Base-by-base conservation (phyloP, 768 basidiomycete species). In the Boletus sensibilis region DNA sequence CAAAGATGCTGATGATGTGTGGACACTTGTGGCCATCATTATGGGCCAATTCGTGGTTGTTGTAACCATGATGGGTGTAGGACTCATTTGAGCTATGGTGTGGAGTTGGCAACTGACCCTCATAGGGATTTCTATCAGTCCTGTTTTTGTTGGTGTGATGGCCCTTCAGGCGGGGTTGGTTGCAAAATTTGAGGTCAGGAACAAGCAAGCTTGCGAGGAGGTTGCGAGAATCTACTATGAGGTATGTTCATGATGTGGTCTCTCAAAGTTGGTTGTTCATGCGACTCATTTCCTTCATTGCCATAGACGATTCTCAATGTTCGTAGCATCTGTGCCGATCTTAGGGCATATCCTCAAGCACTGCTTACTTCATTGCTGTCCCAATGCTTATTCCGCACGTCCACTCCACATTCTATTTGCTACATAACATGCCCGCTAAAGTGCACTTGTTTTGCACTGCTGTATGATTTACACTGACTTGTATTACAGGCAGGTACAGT, bases 61-160 rank as follows among this genome's bases (percentile, higher is more conserved):
- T 14, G 57, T 73, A 10, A 76, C 88, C 13, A 97, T 98, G 94
- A 79, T 98, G 44, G 69, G 79, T 1, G 76, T 96, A 3, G 95
- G 94, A 9, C 72, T 98, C 20, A 67, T 90, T 18, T 99, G 97
- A 95, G 95, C 95, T 0, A 78, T 97, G 70, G 79, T 83, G 2
- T 75, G 81, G 31, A 92, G 93, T 0, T 99, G 96, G 97, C 86
- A 97, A 74, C 76, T 98, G 62, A 96, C 94, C 0, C 80, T 98
- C 18, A 91, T 90, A 2, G 95, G 94, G 0, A 73, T 97, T 29
- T 93, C 88, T 2, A 82, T 98, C 42, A 92, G 83, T 0, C 95
- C 94, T 0, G 80, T 95, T 12, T 96, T 97, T 65, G 87, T 83
- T 3, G 72, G 81, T 11, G 79, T 82, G 10, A 91, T 94, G 82